These are phyloP conservation scores for Pythium chondricola DNA, from an alignment of 352 stramenopile species.

Conservation along the genomic window DNA sequence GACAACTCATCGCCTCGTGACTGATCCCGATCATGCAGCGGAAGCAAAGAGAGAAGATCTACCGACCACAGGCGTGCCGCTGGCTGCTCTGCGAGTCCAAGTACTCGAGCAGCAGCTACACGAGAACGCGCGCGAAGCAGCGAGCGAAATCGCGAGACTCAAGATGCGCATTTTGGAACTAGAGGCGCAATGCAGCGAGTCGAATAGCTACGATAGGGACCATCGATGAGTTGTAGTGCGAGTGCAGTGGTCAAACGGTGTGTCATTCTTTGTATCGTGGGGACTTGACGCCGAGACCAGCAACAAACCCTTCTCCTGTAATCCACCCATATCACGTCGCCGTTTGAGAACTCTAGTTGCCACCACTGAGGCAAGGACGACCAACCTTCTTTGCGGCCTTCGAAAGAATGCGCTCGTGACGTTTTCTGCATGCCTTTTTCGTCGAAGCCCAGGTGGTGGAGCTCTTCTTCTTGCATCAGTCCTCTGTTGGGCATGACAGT, in stretches of 20 bases:
- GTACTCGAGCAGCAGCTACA: constrained; percentile 67
- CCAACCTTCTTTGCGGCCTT: constrained; percentile 70
- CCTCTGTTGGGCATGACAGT: too few species aligned
- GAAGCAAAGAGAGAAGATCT: background rate
- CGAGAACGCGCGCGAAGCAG: constrained; percentile 51
- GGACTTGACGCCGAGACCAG: constrained; percentile 69
- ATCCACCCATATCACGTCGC: background rate
- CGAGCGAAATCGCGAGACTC: constrained; percentile 47
- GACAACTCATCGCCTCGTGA: background rate
- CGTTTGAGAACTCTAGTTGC: too few species aligned
- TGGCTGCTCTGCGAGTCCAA: constrained; percentile 42
- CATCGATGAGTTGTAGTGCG: background rate
- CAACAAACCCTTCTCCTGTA: constrained; percentile 74
- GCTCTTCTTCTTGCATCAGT: constrained; percentile 80
- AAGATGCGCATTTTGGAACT: constrained; percentile 64
- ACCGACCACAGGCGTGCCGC: constrained; percentile 11
- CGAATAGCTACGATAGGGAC: background rate
- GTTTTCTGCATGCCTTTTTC: constrained; percentile 70
- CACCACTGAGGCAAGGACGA: background rate
- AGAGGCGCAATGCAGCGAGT: constrained; percentile 23
- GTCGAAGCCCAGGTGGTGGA: constrained; percentile 80
- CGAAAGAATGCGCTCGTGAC: constrained; percentile 30
- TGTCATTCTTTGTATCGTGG: constrained; percentile 51
- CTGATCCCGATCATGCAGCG: background rate
- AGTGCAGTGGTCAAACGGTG: background rate